Evolutionary conservation across 179 eudicot genomes (phyloP).

Genomic region (Spinacia oleracea): DNA sequence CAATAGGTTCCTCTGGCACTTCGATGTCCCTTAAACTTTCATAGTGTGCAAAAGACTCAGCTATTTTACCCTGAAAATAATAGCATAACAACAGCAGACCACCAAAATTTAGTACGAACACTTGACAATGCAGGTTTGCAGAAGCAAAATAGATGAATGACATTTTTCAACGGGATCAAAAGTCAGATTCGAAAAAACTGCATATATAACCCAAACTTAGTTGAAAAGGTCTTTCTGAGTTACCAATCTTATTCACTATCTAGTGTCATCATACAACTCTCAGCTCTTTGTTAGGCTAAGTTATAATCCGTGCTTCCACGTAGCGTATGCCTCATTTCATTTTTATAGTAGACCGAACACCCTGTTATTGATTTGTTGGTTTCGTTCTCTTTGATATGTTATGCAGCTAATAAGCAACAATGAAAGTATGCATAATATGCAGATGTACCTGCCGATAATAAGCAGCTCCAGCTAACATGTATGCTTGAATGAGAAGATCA

Average conservation of each 20-base stretch:
- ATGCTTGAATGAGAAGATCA: slow-evolving; percentile 73
- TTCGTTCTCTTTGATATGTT: background rate
- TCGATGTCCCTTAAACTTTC: slow-evolving; percentile 61
- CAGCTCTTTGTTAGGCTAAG: background rate
- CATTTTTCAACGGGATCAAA: background rate
- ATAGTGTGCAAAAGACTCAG: slow-evolving; percentile 65
- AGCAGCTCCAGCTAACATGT: slow-evolving; percentile 66
- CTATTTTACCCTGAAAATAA: slow-evolving; percentile 50
- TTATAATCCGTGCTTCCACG: background rate
- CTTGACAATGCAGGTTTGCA: background rate
- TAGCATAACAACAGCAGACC: slow-evolving; percentile 6
- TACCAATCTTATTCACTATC: background rate
- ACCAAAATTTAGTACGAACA: background rate
- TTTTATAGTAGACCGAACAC: background rate
- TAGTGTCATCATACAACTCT: background rate
- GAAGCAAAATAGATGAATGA: background rate
- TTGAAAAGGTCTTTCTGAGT: background rate
- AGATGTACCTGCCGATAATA: slow-evolving; percentile 55
- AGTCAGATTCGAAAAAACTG: no score
- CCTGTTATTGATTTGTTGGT: background rate
- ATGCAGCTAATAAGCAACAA: background rate
- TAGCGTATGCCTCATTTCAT: background rate
- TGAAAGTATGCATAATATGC: background rate
- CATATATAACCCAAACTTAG: background rate
- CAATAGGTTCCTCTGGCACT: slow-evolving; percentile 66